Evolutionary conservation across 2,329 filamentous ascomycete species (phyloP).

Genomic region (Claviceps humidiphila): DNA sequence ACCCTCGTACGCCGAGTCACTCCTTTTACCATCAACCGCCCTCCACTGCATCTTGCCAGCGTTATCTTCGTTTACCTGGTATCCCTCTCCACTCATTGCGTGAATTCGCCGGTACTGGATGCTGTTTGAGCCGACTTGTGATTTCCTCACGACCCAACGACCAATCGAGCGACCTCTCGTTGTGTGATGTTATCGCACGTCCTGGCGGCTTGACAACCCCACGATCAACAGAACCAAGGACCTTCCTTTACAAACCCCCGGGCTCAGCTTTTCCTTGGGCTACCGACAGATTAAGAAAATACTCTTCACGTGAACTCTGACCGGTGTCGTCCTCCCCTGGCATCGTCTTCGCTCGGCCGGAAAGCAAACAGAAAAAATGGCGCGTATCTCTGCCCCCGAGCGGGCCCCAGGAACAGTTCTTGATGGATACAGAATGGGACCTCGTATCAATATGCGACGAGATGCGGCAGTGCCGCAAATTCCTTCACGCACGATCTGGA

Average conservation of each 20-base stretch:
- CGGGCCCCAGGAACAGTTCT: slow-evolving; percentile 7
- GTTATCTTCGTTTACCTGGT: background rate
- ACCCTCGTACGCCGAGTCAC: background rate
- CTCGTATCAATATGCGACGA: slow-evolving; percentile 15
- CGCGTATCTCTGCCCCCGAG: background rate
- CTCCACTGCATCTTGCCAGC: background rate
- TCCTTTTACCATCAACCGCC: slow-evolving; percentile 1
- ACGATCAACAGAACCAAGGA: background rate
- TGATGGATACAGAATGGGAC: slow-evolving; percentile 13
- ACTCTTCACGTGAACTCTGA: background rate
- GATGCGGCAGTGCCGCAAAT: slow-evolving; percentile 3
- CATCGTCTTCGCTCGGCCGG: slow-evolving; percentile 6
- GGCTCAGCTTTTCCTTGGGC: slow-evolving; percentile 5
- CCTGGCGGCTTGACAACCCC: background rate
- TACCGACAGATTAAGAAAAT: background rate
- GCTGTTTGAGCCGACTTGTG: background rate
- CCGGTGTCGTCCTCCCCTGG: background rate
- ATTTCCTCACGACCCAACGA: background rate
- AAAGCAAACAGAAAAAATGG: slow-evolving; percentile 3
- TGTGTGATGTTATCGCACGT: background rate
- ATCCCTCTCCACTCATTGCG: background rate
- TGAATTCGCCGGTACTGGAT: background rate
- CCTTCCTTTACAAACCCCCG: no score
- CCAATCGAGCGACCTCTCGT: background rate
- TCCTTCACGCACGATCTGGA: slow-evolving; percentile 6